Base-by-base conservation (phyloP, 2,329 filamentous ascomycete species). In the Achaetomium macrosporum region DNA sequence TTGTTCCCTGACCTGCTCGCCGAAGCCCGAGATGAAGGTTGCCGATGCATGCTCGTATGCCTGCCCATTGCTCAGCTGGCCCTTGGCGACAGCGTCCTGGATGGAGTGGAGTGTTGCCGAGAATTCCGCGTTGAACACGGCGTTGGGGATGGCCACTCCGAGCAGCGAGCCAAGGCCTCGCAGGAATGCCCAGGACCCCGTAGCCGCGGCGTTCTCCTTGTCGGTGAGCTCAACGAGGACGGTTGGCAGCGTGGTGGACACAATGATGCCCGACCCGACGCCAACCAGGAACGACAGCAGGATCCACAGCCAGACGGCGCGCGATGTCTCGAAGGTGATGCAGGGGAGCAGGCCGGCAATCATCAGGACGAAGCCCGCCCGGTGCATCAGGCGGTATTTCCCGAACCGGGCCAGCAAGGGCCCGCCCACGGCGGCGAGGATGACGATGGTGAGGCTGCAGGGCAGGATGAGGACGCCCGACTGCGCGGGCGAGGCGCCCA, bases 311-410 rank as follows among this genome's bases (percentile, higher is more conserved):
- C 50, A 64, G 0, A 64, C 64, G 0, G 63, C 57, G 0, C 68
- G 67, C 3, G 61, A 55, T 1, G 57, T 33, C 12, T 65, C 61
- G n/a, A 72, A 64, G 1, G 69, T 37, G 8, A 67, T 66, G 25
- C 71, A 68, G 2, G 73, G 60, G 0, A 72, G 69, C 2, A 69
- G 51, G 0, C 67, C 68, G 5, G 72, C 31, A 0, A 65, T 59
- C 40, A 66, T 65, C 12, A 74, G 51, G 4, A 57, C 41, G 54
- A 63, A 69, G 12, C 61, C 66, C 0, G 44, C 51, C 3, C 58
- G 19, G 33, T 68, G 66, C 43, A 69, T 56, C 13, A 68, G 63
- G 1, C 65, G 71, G 63, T 81, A 83, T 39, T 71, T 70, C 13
- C 81, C 81, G 2, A 61, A 58, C 10, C 63, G 65, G 0, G 62